Conservation (phyloP, 768 basidiomycete species). For the Myochromella boudieri region DNA sequence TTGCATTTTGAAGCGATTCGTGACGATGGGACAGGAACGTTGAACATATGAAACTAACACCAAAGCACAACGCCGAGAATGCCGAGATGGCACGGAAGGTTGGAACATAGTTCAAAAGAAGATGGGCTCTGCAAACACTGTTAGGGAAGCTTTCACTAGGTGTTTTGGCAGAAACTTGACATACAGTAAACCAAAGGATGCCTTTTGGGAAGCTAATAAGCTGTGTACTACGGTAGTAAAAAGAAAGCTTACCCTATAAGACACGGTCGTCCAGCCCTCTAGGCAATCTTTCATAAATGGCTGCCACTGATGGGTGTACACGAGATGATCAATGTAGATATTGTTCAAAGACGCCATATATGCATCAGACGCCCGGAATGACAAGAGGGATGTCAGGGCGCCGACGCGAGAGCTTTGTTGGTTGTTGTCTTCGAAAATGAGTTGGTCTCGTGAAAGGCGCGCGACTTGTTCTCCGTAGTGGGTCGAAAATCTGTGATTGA, state of each 20-base stretch:
- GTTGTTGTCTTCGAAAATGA: conserved; percentile 40
- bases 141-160: no score
- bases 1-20: conserved; percentile 33
- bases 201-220: no score
- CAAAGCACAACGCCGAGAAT: conserved; percentile 31
- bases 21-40: conserved; percentile 36
- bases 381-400: conserved; percentile 32
- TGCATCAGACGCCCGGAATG: conserved; percentile 46
- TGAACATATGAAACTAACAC: conserved; percentile 35
- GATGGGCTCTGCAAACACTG: conserved; percentile 35
- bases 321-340: conserved; percentile 54
- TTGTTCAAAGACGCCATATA: conserved; percentile 43
- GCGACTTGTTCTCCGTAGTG: conserved; percentile 56
- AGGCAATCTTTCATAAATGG: conserved; percentile 42
- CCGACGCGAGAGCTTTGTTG: conserved; percentile 35
- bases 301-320: conserved; percentile 57
- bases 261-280: conserved; percentile 48
- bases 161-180: no score
- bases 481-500: conserved; percentile 48
- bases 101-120: conserved; percentile 31
- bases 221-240: no score
- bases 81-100: conserved; percentile 27
- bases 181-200: no score
- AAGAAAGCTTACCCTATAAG: conserved; percentile 37
- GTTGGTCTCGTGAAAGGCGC: conserved; percentile 53